Percentiles rank a stretch among this genome's conserved stretches.
phyloP scores from a whole-genome alignment of 495 filamentous ascomycete genomes.

The Letharia lupina region DNA sequence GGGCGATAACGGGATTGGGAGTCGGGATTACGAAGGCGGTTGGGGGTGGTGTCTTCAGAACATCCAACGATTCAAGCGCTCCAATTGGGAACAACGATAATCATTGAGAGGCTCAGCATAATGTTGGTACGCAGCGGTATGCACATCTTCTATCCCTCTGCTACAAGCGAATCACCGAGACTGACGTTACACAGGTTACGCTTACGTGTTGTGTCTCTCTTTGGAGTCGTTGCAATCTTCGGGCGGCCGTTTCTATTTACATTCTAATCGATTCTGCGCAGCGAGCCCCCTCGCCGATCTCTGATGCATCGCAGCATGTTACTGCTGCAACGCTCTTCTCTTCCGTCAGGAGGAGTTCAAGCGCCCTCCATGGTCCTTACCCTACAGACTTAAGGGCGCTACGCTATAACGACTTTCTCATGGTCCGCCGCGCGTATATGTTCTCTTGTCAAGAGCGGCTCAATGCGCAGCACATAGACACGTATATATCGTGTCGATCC shows the following conservation, averaged over 20 bases:
- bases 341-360: background rate
- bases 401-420: background rate
- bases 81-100: slow-evolving; percentile 18
- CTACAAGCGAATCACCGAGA: background rate
- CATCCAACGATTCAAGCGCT: slow-evolving; percentile 27
- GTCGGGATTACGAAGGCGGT: slow-evolving; percentile 55
- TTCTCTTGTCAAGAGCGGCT: background rate
- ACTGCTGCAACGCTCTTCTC: background rate
- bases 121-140: background rate
- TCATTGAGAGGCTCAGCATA: background rate
- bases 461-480: background rate
- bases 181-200: background rate
- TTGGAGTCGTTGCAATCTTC: background rate
- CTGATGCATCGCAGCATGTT: background rate
- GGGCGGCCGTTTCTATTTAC: background rate
- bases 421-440: background rate
- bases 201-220: background rate
- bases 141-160: background rate
- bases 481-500: background rate
- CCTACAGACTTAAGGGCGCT: background rate
- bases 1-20: slow-evolving; percentile 51
- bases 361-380: background rate
- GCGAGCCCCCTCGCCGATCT: background rate
- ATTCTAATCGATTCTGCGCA: background rate
- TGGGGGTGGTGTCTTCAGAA: slow-evolving; percentile 49